Conservation (phyloP, 805 yeast species). For the Hagleromyces aurorensis region DNA sequence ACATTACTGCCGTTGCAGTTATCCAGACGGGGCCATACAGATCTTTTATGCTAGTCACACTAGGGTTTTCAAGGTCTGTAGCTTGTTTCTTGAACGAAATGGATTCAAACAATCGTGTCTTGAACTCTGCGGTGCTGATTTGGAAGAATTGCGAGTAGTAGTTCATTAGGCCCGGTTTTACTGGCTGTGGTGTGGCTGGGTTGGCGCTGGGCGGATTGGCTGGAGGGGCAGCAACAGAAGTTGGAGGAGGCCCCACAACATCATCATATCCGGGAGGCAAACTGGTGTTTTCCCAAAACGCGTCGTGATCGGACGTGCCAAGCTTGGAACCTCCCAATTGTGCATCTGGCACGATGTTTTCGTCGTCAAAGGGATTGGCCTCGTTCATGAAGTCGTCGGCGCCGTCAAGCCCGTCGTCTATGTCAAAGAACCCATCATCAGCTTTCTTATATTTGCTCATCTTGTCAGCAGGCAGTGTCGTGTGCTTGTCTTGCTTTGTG, state of each 20-base stretch:
- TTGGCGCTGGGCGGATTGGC: conserved; percentile 1
- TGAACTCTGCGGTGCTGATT: conserved; percentile 12
- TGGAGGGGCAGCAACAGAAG: conserved; percentile 1
- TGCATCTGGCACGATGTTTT: conserved; percentile 3
- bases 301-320: conserved; percentile 2
- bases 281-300: conserved; percentile 1
- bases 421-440: conserved; percentile 7
- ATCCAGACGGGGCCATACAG: conserved; percentile 90
- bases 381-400: conserved; percentile 22
- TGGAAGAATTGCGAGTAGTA: conserved; percentile 22
- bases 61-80: conserved; percentile 17
- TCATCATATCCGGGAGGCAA: conserved; percentile 10
- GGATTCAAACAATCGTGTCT: conserved; percentile 7
- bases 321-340: conserved; percentile 1
- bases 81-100: conserved; percentile 6
- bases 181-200: conserved; percentile 4
- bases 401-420: conserved; percentile 24
- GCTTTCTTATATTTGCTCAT: too few species aligned
- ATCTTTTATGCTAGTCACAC: conserved; percentile 39
- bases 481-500: too few species aligned
- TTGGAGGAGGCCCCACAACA: background rate
- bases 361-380: conserved; percentile 16
- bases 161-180: conserved; percentile 22
- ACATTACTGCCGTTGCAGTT: conserved; percentile 68
- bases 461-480: too few species aligned